Base-by-base conservation (phyloP, 108 stramenopile genomes). In the Phaeodactylum tricornutum region DNA sequence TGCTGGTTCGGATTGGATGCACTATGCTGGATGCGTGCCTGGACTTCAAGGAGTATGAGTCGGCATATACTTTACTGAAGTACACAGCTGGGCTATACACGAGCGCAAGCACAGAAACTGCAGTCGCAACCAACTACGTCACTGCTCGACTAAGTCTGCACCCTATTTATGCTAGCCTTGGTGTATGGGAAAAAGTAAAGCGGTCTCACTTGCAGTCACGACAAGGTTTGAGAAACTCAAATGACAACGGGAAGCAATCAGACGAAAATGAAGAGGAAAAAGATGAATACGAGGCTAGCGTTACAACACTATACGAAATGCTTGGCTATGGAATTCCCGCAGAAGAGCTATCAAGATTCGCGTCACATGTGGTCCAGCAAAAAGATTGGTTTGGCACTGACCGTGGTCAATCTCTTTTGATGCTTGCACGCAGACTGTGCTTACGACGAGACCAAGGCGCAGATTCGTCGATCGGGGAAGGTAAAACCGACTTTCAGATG, bases 271-370 rank as follows among this genome's bases (percentile, higher is more conserved):
- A 75, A 21, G 72, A 46, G 12, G 55, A 67, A 25, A 52, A 60
- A 4, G 78, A 77, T 38, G 74, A 76, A 42, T 81, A 91, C 38
- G 84, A 86, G 22, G 70, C 81, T 17, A 76, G 80, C 7, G 79
- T 86, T n/a, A 66, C 88, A 20, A 91, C 88, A 6, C 64, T 91
- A 8, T 91, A 84, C 29, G 88, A 91, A 62, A 91, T 91, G 88
- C 74, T 86, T 30, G 88, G 79, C 8, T 91, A 83, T 48, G 79
- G 72, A 29, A 77, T 86, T 21, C 79, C 77, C 39, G 78, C 81
- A 0, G 84, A 84, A 50, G 82, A 86, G 34, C 54, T 91, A 15
- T 79, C 88, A 6, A 55, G 74, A 34, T 91, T 91, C 53, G 81
- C 88, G 7, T 76, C 81, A 40, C 55, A 72, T 7, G 65, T 37